A percentile compares a stretch with the other conserved stretches of the same genome.
phyloP scores from a whole-genome alignment of 2,329 filamentous ascomycete species.

The Drechslera avenae region DNA sequence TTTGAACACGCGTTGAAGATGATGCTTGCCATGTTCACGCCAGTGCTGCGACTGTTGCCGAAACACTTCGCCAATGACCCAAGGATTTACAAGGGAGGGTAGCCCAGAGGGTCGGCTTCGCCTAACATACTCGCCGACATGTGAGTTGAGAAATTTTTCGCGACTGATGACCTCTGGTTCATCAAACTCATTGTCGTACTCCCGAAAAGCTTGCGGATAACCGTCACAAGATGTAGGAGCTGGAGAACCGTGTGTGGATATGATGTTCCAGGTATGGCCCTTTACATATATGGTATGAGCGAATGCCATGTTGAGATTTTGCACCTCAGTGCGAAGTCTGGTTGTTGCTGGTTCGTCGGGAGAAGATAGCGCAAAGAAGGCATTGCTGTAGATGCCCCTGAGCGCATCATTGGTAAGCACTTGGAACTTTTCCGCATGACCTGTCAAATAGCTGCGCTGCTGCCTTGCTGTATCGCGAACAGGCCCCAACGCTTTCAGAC shows the following conservation, averaged over 20 bases:
- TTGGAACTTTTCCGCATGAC: constrained; percentile 27
- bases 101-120: constrained; percentile 28
- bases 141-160: constrained; percentile 20
- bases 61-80: constrained; percentile 31
- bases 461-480: constrained; percentile 26
- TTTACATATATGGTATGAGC: constrained; percentile 31
- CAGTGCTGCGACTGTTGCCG: constrained; percentile 27
- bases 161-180: constrained; percentile 17
- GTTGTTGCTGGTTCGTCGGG: constrained; percentile 9
- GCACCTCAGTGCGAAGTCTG: constrained; percentile 42
- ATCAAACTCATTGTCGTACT: constrained; percentile 16
- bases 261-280: constrained; percentile 33
- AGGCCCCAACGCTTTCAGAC: constrained; percentile 25
- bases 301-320: constrained; percentile 37
- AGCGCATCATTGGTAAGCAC: constrained; percentile 28
- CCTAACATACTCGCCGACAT: constrained; percentile 22
- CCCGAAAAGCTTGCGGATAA: constrained; percentile 5
- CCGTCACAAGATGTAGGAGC: background rate
- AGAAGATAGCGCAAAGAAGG: constrained; percentile 27
- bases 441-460: constrained; percentile 29
- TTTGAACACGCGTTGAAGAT: constrained; percentile 25
- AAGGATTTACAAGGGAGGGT: constrained; percentile 28
- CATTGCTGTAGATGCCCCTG: constrained; percentile 27
- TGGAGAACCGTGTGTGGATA: background rate
- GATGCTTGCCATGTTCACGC: constrained; percentile 23